Evolutionary conservation across 1,284 basidiomycete species (phyloP).

Genomic region (Coniophora puteana): DNA sequence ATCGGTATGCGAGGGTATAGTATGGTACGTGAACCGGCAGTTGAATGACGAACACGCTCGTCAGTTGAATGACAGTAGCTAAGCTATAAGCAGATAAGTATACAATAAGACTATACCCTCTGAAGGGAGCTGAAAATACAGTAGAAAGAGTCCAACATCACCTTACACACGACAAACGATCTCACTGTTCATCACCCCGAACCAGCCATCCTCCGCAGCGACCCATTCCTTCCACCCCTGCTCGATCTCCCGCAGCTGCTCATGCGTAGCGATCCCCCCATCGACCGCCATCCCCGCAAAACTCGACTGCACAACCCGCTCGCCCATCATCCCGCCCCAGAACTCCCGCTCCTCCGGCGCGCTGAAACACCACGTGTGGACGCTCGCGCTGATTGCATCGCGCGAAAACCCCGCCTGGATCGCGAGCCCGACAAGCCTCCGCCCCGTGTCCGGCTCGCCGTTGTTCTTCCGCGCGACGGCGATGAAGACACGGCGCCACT

Average conservation of each 20-base stretch:
- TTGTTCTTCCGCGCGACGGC: slow-evolving; percentile 17
- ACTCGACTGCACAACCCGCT: slow-evolving; percentile 27
- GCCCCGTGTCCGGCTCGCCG: slow-evolving; percentile 22
- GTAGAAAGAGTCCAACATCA: too few relatives aligned
- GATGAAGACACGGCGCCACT: slow-evolving; percentile 16
- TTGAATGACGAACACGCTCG: too few relatives aligned
- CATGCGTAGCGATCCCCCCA: slow-evolving; percentile 22
- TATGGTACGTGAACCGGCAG: too few relatives aligned
- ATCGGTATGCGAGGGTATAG: too few relatives aligned
- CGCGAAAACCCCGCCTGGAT: slow-evolving; percentile 22
- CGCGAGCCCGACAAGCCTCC: slow-evolving; percentile 23
- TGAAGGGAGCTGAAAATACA: too few relatives aligned
- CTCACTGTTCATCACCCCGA: slow-evolving; percentile 31
- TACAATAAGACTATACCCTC: too few relatives aligned
- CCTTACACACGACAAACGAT: slow-evolving; percentile 22
- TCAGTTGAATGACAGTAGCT: too few relatives aligned
- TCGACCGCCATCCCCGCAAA: slow-evolving; percentile 26
- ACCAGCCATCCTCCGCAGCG: slow-evolving; percentile 31
- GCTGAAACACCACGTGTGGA: slow-evolving; percentile 32
- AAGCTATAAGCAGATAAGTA: too few relatives aligned
- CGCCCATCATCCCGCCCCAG: slow-evolving; percentile 33
- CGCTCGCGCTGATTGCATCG: slow-evolving; percentile 21
- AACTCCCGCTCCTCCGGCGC: slow-evolving; percentile 30
- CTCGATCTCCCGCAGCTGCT: slow-evolving; percentile 21
- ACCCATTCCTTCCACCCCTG: slow-evolving; percentile 29